Evolutionary conservation across 495 filamentous ascomycete genomes (phyloP).

Genomic region (Elasticomyces elasticus): DNA sequence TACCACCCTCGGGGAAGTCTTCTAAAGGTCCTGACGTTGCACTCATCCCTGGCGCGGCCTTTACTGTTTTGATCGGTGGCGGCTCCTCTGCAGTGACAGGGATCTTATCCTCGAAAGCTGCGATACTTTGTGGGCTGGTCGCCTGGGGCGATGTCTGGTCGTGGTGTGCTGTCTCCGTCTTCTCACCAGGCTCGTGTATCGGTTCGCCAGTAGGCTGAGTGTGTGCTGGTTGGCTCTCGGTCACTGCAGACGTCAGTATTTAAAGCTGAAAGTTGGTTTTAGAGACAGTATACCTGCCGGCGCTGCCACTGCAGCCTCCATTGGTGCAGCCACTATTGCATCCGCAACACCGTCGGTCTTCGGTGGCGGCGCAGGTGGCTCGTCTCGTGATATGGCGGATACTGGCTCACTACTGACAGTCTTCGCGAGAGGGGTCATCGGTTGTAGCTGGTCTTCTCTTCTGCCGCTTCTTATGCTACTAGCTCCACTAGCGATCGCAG

Average conservation of each 20-base stretch:
- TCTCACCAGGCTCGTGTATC: neutral
- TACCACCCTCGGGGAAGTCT: slow-evolving; percentile 22
- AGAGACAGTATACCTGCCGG: slow-evolving; percentile 1
- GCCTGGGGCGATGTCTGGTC: too few relatives aligned
- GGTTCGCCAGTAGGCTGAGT: neutral
- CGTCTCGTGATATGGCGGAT: neutral
- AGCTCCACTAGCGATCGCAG: neutral
- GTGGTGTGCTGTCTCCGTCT: too few relatives aligned
- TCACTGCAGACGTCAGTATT: neutral
- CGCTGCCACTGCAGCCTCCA: slow-evolving; percentile 1
- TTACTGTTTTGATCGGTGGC: slow-evolving; percentile 8
- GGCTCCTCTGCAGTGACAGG: neutral
- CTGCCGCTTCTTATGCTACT: neutral
- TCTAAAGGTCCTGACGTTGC: slow-evolving; percentile 25
- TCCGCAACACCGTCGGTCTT: slow-evolving; percentile 9
- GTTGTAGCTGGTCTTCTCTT: neutral
- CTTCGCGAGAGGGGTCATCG: neutral
- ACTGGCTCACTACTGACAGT: neutral
- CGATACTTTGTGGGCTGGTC: neutral
- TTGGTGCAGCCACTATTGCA: neutral
- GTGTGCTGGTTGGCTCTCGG: slow-evolving; percentile 2
- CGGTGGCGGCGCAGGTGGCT: slow-evolving; percentile 3
- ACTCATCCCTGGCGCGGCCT: slow-evolving; percentile 24
- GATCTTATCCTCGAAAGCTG: slow-evolving; percentile 4
- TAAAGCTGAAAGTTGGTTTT: neutral